phyloP scores from a whole-genome alignment of 805 yeast species.

The Nakazawaea peltata region DNA sequence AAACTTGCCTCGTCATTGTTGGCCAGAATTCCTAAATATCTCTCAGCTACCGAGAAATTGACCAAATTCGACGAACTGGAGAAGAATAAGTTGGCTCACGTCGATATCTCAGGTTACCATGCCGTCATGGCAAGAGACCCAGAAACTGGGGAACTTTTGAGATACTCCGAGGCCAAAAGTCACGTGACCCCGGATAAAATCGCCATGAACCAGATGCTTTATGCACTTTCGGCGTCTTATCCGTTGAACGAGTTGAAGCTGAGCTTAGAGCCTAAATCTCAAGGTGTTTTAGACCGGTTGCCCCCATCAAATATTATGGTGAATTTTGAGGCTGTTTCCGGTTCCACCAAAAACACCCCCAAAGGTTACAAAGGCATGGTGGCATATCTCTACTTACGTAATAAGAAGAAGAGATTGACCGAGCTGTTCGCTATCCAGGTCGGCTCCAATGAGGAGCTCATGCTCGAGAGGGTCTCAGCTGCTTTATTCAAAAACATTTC shows the following conservation, averaged over 20 bases:
- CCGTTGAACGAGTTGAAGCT: constrained; percentile 35
- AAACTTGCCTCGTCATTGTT: constrained; percentile 45
- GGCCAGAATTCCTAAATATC: constrained; percentile 52
- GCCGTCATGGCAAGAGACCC: constrained; percentile 61
- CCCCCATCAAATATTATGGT: constrained; percentile 64
- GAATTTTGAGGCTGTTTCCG: constrained; percentile 63
- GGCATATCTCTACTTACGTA: constrained; percentile 66
- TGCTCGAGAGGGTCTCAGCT: constrained; percentile 64
- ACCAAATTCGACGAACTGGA: constrained; percentile 20
- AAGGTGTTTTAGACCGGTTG: constrained; percentile 38
- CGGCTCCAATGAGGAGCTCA: constrained; percentile 45
- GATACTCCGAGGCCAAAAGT: constrained; percentile 19
- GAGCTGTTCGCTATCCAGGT: constrained; percentile 74
- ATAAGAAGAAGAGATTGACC: constrained; percentile 53
- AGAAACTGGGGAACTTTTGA: constrained; percentile 46
- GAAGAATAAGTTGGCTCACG: constrained; percentile 13
- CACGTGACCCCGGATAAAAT: constrained; percentile 38
- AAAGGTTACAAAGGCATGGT: constrained; percentile 64
- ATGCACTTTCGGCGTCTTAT: constrained; percentile 67
- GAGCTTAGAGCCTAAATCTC: constrained; percentile 35
- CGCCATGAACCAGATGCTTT: constrained; percentile 59
- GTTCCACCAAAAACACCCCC: constrained; percentile 51
- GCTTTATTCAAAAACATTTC: constrained; percentile 77
- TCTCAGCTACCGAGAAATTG: constrained; percentile 35
- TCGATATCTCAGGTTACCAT: constrained; percentile 44